phyloP scores from a whole-genome alignment of 2,329 filamentous ascomycete species.

The Nemania sp. region DNA sequence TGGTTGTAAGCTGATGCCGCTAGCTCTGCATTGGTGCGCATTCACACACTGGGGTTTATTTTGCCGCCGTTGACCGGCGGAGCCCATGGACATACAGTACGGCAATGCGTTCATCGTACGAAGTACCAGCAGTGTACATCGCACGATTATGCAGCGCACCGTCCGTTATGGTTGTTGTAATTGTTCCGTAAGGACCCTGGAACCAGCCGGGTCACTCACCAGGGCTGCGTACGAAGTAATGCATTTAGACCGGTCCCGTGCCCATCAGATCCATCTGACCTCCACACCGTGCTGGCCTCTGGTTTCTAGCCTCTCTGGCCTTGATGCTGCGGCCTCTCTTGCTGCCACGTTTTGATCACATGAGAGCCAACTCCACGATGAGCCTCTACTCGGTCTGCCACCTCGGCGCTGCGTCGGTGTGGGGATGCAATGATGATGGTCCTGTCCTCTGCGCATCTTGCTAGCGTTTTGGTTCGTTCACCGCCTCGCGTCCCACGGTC shows the following conservation, averaged over 20 bases:
- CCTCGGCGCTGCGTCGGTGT: neutral
- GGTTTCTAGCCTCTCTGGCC: too few relatives aligned
- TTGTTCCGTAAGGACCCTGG: too few relatives aligned
- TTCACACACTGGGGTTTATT: neutral
- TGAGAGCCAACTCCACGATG: conserved; percentile 12
- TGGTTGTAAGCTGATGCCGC: neutral
- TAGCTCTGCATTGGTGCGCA: neutral
- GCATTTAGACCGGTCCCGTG: conserved; percentile 5
- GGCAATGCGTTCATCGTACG: too few relatives aligned
- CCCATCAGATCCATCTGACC: neutral
- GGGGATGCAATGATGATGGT: neutral
- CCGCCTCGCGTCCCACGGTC: too few relatives aligned
- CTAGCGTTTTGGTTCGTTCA: conserved; percentile 6
- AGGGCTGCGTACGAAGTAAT: neutral
- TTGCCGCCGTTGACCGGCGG: neutral
- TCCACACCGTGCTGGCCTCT: conserved; percentile 7
- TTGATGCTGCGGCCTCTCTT: too few relatives aligned
- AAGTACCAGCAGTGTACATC: neutral
- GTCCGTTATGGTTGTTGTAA: too few relatives aligned
- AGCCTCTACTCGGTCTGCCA: neutral
- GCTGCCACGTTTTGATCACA: too few relatives aligned
- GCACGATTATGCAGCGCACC: too few relatives aligned
- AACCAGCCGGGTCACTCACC: neutral
- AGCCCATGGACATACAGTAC: too few relatives aligned
- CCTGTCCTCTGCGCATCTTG: neutral